Evolutionary conservation across 352 stramenopile species (phyloP).

Genomic region (Saprolegnia parasitica): DNA sequence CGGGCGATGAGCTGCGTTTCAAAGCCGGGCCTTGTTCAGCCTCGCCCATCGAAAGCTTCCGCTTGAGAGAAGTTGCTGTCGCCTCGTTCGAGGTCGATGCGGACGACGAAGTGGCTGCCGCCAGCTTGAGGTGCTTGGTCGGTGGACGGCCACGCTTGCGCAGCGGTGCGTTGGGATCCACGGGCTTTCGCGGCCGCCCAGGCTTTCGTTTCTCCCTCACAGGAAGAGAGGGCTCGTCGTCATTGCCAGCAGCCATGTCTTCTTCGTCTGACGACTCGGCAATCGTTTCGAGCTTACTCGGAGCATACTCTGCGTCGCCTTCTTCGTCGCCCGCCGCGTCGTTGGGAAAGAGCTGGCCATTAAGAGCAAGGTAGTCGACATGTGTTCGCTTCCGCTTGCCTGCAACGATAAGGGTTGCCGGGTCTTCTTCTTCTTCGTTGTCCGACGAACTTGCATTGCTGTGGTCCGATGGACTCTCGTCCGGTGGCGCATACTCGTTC

Average conservation of each 20-base stretch:
- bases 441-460: slow-evolving; percentile 22
- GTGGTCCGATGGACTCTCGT: slow-evolving; percentile 32
- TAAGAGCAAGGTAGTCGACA: slow-evolving; percentile 78
- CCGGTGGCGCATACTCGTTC: slow-evolving; percentile 26
- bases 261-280: slow-evolving; percentile 42
- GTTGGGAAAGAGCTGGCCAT: slow-evolving; percentile 69
- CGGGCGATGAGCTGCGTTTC: no score
- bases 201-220: slow-evolving; percentile 1
- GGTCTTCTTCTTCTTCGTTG: slow-evolving; percentile 33
- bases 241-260: slow-evolving; percentile 35
- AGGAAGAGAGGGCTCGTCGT: not conserved
- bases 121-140: not conserved
- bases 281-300: slow-evolving; percentile 21
- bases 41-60: no score
- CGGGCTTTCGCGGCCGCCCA: slow-evolving; percentile 3
- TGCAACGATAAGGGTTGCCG: slow-evolving; percentile 42
- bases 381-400: slow-evolving; percentile 74
- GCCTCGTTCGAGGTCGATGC: not conserved
- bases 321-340: slow-evolving; percentile 51
- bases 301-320: slow-evolving; percentile 28
- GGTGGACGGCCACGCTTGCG: slow-evolving; percentile 3
- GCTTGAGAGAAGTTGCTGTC: not conserved
- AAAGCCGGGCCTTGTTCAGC: no score
- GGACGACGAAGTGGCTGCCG: not conserved
- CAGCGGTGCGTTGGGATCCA: not conserved